phyloP scores from a whole-genome alignment of 441 rosid species.

The Erodium texanum region DNA sequence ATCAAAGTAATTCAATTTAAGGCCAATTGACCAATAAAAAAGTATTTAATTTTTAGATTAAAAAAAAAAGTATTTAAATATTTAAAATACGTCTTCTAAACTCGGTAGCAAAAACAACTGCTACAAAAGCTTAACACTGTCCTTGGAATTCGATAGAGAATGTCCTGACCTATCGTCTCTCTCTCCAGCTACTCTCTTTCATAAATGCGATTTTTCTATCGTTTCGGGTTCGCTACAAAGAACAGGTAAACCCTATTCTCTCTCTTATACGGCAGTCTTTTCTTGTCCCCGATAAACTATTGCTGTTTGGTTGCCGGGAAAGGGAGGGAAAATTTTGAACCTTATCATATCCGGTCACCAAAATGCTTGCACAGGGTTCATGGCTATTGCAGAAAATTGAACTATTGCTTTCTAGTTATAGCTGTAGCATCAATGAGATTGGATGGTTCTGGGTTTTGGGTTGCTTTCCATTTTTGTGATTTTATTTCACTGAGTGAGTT shows the following conservation, averaged over 20 bases:
- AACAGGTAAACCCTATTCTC: neutral
- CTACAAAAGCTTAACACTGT: too few species aligned
- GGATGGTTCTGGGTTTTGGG: too few species aligned
- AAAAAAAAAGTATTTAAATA: too few species aligned
- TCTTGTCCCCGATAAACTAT: conserved; percentile 1
- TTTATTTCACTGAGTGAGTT: neutral
- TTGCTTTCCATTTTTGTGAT: neutral
- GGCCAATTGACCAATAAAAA: too few species aligned
- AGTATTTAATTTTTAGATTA: too few species aligned
- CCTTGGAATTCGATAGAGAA: too few species aligned
- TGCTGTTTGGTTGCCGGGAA: neutral
- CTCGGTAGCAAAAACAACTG: too few species aligned
- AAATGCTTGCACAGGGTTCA: neutral
- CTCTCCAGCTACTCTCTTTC: neutral
- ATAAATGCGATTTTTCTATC: neutral
- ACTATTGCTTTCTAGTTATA: neutral
- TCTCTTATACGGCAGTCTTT: neutral
- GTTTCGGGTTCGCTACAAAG: neutral
- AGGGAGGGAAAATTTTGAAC: neutral
- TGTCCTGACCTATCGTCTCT: too few species aligned
- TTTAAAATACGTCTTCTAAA: too few species aligned
- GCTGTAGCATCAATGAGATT: neutral
- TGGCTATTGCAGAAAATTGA: neutral
- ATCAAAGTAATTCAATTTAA: too few species aligned
- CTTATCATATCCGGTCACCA: neutral